These are phyloP conservation scores for Ceratorhiza oryzae-sativae DNA, from an alignment of 1,284 basidiomycete species.

Conservation along the genomic window DNA sequence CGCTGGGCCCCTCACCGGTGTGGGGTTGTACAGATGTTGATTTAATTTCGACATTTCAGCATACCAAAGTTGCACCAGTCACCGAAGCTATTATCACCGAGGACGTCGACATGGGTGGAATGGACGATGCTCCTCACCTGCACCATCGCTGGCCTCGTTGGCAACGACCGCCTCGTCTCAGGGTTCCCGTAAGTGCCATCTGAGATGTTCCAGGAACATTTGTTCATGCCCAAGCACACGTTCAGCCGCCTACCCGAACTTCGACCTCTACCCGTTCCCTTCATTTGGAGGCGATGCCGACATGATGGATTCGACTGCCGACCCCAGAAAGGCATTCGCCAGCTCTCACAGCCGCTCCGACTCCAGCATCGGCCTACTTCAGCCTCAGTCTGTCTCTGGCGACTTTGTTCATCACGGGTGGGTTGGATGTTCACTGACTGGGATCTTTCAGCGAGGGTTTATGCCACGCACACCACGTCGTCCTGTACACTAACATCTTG, in stretches of 20 bases:
- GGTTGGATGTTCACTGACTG: conserved; percentile 49
- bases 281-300: conserved; percentile 58
- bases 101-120: conserved; percentile 37
- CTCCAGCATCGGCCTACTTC: conserved; percentile 63
- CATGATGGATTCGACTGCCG: conserved; percentile 58
- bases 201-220: not conserved
- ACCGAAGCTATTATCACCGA: conserved; percentile 21
- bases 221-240: conserved; percentile 45
- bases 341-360: conserved; percentile 48
- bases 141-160: conserved; percentile 33
- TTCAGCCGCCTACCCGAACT: conserved; percentile 62
- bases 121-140: conserved; percentile 29
- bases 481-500: not conserved
- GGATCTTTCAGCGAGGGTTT: conserved; percentile 36
- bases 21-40: not conserved
- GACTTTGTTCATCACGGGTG: conserved; percentile 74
- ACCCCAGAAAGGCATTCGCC: conserved; percentile 47
- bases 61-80: conserved; percentile 32
- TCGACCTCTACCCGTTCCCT: conserved; percentile 64
- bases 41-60: conserved; percentile 15
- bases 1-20: not conserved
- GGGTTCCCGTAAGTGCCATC: conserved; percentile 24
- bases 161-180: conserved; percentile 27
- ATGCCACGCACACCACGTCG: not conserved
- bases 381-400: conserved; percentile 59